These are phyloP conservation scores for Suillus plorans DNA, from an alignment of 768 basidiomycete genomes.

Conservation along the genomic window DNA sequence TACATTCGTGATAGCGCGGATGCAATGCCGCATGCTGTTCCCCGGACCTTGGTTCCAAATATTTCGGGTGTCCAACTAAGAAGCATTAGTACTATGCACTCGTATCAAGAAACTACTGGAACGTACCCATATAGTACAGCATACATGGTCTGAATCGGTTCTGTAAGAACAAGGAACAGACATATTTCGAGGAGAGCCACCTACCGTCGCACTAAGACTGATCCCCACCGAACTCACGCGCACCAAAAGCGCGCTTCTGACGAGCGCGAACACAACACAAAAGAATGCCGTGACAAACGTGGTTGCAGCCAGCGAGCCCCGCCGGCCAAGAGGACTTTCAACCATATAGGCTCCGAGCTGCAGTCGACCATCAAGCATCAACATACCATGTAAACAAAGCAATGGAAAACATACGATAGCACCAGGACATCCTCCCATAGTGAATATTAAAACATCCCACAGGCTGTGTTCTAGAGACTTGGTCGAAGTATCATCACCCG, in stretches of 20 bases:
- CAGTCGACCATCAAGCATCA: not conserved
- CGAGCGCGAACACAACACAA: conserved; percentile 67
- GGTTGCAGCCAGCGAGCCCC: conserved; percentile 70
- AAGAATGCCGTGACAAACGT: conserved; percentile 76
- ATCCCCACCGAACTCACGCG: conserved; percentile 74
- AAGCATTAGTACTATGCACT: not conserved
- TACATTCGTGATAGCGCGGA: conserved; percentile 84
- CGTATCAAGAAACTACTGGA: not conserved
- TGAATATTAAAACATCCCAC: conserved; percentile 87
- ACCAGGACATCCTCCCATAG: conserved; percentile 82
- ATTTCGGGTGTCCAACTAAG: conserved; percentile 81
- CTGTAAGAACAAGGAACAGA: not conserved
- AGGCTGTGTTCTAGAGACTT: conserved; percentile 61
- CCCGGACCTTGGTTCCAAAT: conserved; percentile 81
- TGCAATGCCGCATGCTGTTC: conserved; percentile 86
- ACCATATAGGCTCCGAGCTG: conserved; percentile 87
- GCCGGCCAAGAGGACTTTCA: conserved; percentile 65
- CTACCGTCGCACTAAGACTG: conserved; percentile 65
- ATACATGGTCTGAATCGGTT: conserved; percentile 65
- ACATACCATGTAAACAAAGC: not conserved
- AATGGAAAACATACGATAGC: conserved; percentile 57
- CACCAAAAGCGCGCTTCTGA: conserved; percentile 55
- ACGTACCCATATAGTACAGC: conserved; percentile 73
- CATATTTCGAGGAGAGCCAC: conserved; percentile 4
- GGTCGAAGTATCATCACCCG: conserved; percentile 22